These are phyloP conservation scores for Inga oerstediana DNA, from an alignment of 306 rosid genomes.

Conservation along the genomic window DNA sequence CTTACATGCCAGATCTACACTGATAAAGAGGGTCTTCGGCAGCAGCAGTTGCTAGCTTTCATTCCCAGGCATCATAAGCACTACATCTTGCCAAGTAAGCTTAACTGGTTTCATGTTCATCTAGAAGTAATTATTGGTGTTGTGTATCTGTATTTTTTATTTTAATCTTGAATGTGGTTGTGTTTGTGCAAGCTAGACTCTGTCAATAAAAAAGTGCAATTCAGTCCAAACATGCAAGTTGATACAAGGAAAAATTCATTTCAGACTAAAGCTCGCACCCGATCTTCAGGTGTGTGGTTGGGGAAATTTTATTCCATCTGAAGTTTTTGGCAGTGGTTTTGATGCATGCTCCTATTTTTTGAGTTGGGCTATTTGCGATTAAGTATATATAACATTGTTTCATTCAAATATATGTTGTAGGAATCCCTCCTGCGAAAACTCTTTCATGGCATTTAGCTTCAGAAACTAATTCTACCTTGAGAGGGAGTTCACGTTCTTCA, in stretches of 20 bases:
- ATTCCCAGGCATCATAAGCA: slow-evolving; percentile 98
- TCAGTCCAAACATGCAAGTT: slow-evolving; percentile 77
- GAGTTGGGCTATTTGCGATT: neutral
- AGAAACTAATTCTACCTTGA: slow-evolving; percentile 87
- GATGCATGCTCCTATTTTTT: slow-evolving; percentile 8
- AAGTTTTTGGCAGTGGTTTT: slow-evolving; percentile 29
- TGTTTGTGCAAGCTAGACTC: slow-evolving; percentile 58
- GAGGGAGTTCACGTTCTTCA: slow-evolving; percentile 57
- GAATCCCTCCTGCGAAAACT: slow-evolving; percentile 72
- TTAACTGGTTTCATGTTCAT: slow-evolving; percentile 34
- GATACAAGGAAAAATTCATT: slow-evolving; percentile 67
- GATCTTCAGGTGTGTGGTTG: slow-evolving; percentile 68
- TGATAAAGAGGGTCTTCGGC: slow-evolving; percentile 86
- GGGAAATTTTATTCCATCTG: slow-evolving; percentile 25
- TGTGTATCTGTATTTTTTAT: slow-evolving; percentile 16
- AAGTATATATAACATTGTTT: slow-evolving; percentile 14
- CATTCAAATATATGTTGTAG: slow-evolving; percentile 36
- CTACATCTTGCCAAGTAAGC: slow-evolving; percentile 90
- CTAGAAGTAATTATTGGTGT: slow-evolving; percentile 29
- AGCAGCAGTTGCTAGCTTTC: slow-evolving; percentile 87
- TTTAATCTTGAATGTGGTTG: slow-evolving; percentile 34
- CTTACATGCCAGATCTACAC: slow-evolving; percentile 77
- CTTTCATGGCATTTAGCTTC: slow-evolving; percentile 99
- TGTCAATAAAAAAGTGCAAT: slow-evolving; percentile 89
- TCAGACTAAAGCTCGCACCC: slow-evolving; percentile 69